Evolutionary conservation across 2,329 filamentous ascomycete genomes (phyloP).

Genomic region (Chalara sp.): DNA sequence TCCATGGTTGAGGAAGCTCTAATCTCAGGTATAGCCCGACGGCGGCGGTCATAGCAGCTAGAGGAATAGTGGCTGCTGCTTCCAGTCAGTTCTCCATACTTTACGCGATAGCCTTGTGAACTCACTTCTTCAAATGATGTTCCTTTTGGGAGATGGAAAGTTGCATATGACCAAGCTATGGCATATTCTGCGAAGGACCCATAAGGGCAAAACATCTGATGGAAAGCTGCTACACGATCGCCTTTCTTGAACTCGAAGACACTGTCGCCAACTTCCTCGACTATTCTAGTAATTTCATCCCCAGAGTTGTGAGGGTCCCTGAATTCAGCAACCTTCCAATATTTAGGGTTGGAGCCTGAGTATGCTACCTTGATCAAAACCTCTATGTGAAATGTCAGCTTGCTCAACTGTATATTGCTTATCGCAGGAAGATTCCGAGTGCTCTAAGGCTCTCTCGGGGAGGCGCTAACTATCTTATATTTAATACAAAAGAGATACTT

Average conservation of each 20-base stretch:
- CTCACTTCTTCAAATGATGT: conserved; percentile 24
- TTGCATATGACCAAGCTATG: conserved; percentile 46
- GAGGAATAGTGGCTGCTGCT: conserved; percentile 36
- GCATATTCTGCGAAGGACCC: conserved; percentile 58
- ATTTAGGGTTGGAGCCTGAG: conserved; percentile 26
- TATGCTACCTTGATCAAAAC: conserved; percentile 27
- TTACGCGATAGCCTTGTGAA: conserved; percentile 27
- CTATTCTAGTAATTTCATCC: conserved; percentile 32
- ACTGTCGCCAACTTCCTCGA: conserved; percentile 41
- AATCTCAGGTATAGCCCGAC: conserved; percentile 32
- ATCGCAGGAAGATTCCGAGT: too few species aligned
- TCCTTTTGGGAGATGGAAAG: conserved; percentile 35
- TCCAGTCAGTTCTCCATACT: conserved; percentile 26
- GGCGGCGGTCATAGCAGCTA: conserved; percentile 37
- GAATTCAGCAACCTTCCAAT: conserved; percentile 22
- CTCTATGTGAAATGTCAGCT: background rate
- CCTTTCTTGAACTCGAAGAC: conserved; percentile 37
- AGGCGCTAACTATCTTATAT: too few species aligned
- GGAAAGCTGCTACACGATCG: conserved; percentile 42
- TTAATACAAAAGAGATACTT: background rate
- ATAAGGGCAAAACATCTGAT: conserved; percentile 41
- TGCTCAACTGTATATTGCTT: background rate
- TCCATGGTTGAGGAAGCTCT: conserved; percentile 33
- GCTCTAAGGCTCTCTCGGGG: too few species aligned
- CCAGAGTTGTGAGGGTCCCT: conserved; percentile 20